Percentiles rank a stretch among this genome's conserved stretches.
Evolutionary conservation across 2,329 filamentous ascomycete species (phyloP).

Genomic region (Verticillium dahliae): DNA sequence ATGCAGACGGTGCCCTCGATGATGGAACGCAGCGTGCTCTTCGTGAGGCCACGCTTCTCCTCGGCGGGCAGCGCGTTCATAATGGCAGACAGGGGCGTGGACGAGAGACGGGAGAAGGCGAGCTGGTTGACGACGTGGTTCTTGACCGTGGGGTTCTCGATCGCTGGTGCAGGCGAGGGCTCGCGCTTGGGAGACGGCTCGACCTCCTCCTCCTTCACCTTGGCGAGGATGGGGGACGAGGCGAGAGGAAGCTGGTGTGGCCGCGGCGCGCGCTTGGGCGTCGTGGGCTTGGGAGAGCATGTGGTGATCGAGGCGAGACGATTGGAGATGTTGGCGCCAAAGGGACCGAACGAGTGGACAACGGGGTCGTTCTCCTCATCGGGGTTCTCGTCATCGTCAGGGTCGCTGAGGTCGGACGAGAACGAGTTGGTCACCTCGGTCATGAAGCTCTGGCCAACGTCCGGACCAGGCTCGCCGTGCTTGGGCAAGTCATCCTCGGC

Average conservation of each 20-base stretch:
- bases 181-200: slow-evolving; percentile 6
- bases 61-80: slow-evolving; percentile 74
- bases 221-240: background rate
- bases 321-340: slow-evolving; percentile 76
- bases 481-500: slow-evolving; percentile 31
- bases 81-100: slow-evolving; percentile 84
- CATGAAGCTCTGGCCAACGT: slow-evolving; percentile 36
- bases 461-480: slow-evolving; percentile 23
- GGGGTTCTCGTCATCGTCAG: slow-evolving; percentile 66
- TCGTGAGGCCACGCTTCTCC: slow-evolving; percentile 52
- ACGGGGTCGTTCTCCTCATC: slow-evolving; percentile 95
- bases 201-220: slow-evolving; percentile 3
- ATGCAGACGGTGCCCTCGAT: slow-evolving; percentile 73
- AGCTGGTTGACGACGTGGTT: slow-evolving; percentile 95
- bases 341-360: slow-evolving; percentile 86
- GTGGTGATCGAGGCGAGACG: slow-evolving; percentile 74
- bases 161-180: slow-evolving; percentile 17
- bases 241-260: background rate
- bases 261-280: background rate
- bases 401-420: slow-evolving; percentile 50
- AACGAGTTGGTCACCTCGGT: slow-evolving; percentile 47
- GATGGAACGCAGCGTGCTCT: slow-evolving; percentile 60
- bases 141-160: slow-evolving; percentile 38
- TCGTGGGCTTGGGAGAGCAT: slow-evolving; percentile 48
- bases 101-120: slow-evolving; percentile 87